Base-by-base conservation (phyloP, 345 rosid species). In the Anastatica hierochuntica region DNA sequence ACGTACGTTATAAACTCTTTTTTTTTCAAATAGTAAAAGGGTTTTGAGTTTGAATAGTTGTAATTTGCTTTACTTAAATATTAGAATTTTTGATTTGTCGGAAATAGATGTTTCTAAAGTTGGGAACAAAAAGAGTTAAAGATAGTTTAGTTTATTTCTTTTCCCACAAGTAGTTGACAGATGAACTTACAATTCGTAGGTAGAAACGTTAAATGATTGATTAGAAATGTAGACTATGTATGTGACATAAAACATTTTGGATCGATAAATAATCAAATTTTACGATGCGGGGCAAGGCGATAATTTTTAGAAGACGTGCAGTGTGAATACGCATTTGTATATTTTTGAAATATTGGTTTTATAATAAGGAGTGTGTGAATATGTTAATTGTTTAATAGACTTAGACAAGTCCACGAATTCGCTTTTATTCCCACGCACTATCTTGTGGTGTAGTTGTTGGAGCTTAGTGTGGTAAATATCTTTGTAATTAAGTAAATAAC, bases 51-150 rank as follows among this genome's bases (percentile, higher is more conserved):
- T 13, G 53, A 62, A 52, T 10, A 49, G 43, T n/a, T 41, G 17
- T 7, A 31, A 48, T 14, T 29, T 46, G 19, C 43, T 56, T 48
- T 55, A 47, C 37, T 21, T 46, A 15, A 14, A 39, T 40, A 40
- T n/a, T n/a, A n/a, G n/a, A n/a, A n/a, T n/a, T n/a, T n/a, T n/a
- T n/a, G n/a, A n/a, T n/a, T n/a, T 56, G 69, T 64, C 33, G 63
- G 58, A 41, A 56, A 39, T 27, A 56, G 56, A 39, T 63, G 68
- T 39, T 39, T 63, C 62, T 39, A 55, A 55, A 55, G 56, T 49
- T 63, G 30, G 56, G 37, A 55, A 55, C 62, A 39, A 46, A 46
- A 53, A 46, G 21, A 37, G 34, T 47, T 13, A 16, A 16, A 17
- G 17, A 12, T 53, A 8, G 35, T 31, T 19, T 50, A 5, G 13